Conservation (phyloP, 129 eudicot genomes). For the Pulicaria dysenterica region DNA sequence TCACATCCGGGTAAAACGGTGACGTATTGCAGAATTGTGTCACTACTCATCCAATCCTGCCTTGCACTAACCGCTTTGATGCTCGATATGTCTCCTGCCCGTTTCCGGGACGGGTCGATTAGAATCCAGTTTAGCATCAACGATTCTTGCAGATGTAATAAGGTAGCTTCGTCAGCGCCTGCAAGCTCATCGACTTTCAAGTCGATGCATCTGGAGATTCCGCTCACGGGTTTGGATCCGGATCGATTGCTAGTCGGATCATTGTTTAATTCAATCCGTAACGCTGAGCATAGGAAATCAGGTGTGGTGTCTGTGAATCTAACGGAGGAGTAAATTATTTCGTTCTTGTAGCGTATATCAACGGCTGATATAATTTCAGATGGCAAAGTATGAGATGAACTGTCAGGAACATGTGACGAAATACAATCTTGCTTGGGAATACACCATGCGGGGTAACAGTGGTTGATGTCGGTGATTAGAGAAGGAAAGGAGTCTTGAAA, state of each 20-base stretch:
- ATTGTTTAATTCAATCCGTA: constrained; percentile 19
- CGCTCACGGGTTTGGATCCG: neutral
- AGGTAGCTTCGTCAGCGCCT: constrained; percentile 1
- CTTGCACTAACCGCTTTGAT: constrained; percentile 25
- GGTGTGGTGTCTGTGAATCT: constrained; percentile 23
- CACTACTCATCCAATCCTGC: constrained; percentile 20
- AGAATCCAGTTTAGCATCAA: constrained; percentile 41
- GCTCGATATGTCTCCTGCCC: constrained; percentile 33
- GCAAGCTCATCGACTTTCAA: neutral
- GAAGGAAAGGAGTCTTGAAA: constrained; percentile 46
- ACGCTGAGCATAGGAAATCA: constrained; percentile 10
- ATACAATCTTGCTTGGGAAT: no score
- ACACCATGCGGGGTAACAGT: neutral
- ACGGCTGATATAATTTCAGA: constrained; percentile 42
- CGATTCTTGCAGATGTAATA: constrained; percentile 1
- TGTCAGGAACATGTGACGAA: neutral
- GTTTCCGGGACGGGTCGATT: constrained; percentile 31
- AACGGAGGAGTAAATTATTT: constrained; percentile 25
- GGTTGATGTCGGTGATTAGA: constrained; percentile 14
- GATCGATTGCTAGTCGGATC: neutral
- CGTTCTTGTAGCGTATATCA: constrained; percentile 34
- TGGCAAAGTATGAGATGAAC: neutral
- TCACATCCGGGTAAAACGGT: constrained; percentile 9
- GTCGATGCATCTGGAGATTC: constrained; percentile 5
- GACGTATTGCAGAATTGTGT: constrained; percentile 23